Evolutionary conservation across 805 yeast genomes (phyloP).

Genomic region (Ogataea degrootiae): DNA sequence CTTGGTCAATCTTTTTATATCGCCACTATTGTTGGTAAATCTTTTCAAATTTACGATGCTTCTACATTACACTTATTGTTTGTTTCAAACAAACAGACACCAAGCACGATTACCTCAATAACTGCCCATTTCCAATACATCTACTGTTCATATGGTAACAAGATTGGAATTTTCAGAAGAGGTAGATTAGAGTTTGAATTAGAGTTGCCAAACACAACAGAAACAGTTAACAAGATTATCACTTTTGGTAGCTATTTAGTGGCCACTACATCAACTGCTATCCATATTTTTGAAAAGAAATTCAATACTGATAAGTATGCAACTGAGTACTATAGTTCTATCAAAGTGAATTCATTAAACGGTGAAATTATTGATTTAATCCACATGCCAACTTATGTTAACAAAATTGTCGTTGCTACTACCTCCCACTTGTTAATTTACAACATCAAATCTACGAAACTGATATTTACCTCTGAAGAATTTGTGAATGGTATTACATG

Average conservation of each 20-base stretch:
- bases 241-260: constrained; percentile 78
- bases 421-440: constrained; percentile 52
- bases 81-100: constrained; percentile 77
- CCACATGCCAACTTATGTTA: constrained; percentile 90
- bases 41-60: constrained; percentile 92
- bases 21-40: constrained; percentile 83
- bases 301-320: constrained; percentile 36
- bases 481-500: constrained; percentile 57
- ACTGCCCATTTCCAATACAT: constrained; percentile 82
- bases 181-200: constrained; percentile 56
- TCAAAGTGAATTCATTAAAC: constrained; percentile 53
- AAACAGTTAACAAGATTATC: constrained; percentile 43
- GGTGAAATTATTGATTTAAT: constrained; percentile 66
- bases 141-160: constrained; percentile 67
- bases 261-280: constrained; percentile 39
- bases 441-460: constrained; percentile 75
- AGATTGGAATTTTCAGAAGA: constrained; percentile 75
- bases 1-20: constrained; percentile 84
- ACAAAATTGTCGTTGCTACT: constrained; percentile 84
- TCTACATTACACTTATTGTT: constrained; percentile 78
- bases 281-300: constrained; percentile 30
- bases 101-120: constrained; percentile 61
- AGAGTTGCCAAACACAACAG: constrained; percentile 25
- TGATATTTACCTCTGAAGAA: constrained; percentile 46
- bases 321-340: constrained; percentile 63